Evolutionary conservation across 2,329 filamentous ascomycete genomes (phyloP).

Genomic region (Lachnellula suecica): DNA sequence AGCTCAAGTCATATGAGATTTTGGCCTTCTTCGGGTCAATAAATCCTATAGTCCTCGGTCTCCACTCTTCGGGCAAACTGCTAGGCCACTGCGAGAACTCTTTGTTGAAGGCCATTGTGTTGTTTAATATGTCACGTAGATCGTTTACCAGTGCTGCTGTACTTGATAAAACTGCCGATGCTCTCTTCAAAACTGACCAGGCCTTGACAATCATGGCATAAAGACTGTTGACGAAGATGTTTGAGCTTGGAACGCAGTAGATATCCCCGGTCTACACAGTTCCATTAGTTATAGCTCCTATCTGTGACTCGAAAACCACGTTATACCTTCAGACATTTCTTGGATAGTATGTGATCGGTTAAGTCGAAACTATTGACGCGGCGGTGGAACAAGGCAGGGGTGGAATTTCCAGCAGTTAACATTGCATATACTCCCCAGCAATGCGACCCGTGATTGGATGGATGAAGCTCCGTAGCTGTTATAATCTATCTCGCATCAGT

Average conservation of each 20-base stretch:
- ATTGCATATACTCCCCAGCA: conserved; percentile 14
- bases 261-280: background rate
- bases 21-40: background rate
- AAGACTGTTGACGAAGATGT: background rate
- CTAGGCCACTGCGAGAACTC: conserved; percentile 1
- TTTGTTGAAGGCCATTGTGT: background rate
- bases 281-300: no score
- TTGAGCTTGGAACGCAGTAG: background rate
- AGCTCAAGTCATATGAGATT: background rate
- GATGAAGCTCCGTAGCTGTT: background rate
- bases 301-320: no score
- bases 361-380: background rate
- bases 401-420: background rate
- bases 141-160: background rate
- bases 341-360: background rate
- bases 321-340: background rate
- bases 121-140: background rate
- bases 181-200: background rate
- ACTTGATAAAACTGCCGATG: background rate
- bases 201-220: background rate
- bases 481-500: background rate
- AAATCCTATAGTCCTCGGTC: background rate
- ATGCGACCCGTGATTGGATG: conserved; percentile 13
- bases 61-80: conserved; percentile 1
- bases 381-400: background rate